Evolutionary conservation across 2,329 filamentous ascomycete species (phyloP).

Genomic region (Aspergillus viridinutans): DNA sequence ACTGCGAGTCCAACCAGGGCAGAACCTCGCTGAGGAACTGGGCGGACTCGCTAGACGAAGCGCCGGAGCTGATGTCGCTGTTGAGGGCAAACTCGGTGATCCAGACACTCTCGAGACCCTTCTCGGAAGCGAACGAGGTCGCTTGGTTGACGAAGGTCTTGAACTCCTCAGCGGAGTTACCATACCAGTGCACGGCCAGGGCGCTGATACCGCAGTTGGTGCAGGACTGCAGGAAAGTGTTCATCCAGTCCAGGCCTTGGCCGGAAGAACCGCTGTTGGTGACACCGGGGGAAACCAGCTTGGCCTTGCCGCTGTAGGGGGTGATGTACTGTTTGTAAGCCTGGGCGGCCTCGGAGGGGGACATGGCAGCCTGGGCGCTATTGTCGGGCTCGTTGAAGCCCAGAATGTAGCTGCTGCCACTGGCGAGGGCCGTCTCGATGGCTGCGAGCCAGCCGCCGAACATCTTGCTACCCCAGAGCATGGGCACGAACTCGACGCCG

Average conservation of each 20-base stretch:
- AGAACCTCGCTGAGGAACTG: slow-evolving; percentile 37
- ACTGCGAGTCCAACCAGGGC: slow-evolving; percentile 38
- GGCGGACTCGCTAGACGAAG: slow-evolving; percentile 18
- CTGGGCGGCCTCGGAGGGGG: slow-evolving; percentile 32
- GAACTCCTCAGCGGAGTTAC: slow-evolving; percentile 31
- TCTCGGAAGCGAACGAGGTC: slow-evolving; percentile 27
- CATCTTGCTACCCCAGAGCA: slow-evolving; percentile 42
- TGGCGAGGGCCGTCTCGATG: slow-evolving; percentile 31
- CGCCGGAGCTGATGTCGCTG: slow-evolving; percentile 22
- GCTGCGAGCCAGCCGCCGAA: slow-evolving; percentile 33
- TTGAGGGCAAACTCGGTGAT: slow-evolving; percentile 43
- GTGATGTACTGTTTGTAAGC: slow-evolving; percentile 38
- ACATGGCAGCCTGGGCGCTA: slow-evolving; percentile 35
- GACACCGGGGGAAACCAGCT: slow-evolving; percentile 41
- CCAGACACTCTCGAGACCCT: slow-evolving; percentile 41
- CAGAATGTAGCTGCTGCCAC: slow-evolving; percentile 36
- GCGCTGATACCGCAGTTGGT: slow-evolving; percentile 37
- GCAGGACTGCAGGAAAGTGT: slow-evolving; percentile 37
- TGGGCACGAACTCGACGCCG: slow-evolving; percentile 42
- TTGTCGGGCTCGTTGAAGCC: slow-evolving; percentile 48
- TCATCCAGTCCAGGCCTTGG: slow-evolving; percentile 40
- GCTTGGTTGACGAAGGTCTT: slow-evolving; percentile 35
- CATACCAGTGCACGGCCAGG: slow-evolving; percentile 46
- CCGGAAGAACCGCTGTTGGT: slow-evolving; percentile 32
- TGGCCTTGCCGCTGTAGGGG: slow-evolving; percentile 32